Percentiles rank a stretch among this genome's conserved stretches.
Conservation (phyloP, 192 early-diverging fungal species). For the Coemansia javaensis region DNA sequence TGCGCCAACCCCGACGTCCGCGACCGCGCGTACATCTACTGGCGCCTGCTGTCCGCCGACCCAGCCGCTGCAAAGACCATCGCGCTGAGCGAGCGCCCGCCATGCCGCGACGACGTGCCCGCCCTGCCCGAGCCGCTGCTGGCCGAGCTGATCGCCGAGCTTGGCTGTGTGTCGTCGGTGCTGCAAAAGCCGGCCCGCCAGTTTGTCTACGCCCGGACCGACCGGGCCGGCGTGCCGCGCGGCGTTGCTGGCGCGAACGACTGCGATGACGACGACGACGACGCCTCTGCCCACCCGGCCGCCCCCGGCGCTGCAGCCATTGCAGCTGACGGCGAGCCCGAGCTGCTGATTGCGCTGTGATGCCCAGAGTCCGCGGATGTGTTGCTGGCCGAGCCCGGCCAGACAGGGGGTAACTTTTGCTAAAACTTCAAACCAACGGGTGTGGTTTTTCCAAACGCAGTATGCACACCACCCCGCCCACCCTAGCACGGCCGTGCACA, state of each 20-base stretch:
- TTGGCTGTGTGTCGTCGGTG: conserved; percentile 87
- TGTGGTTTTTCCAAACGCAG: no score
- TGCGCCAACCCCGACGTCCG: conserved; percentile 93
- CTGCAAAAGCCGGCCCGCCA: conserved; percentile 85
- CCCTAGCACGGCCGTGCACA: no score
- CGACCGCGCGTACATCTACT: conserved; percentile 96
- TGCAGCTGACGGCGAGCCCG: conserved; percentile 42
- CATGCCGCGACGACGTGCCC: conserved; percentile 65
- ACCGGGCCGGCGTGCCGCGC: conserved; percentile 35
- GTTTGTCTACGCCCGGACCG: conserved; percentile 54
- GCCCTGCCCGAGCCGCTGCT: conserved; percentile 69
- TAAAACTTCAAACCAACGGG: no score
- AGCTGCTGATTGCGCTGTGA: conserved; percentile 46
- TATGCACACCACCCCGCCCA: no score
- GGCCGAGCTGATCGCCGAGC: conserved; percentile 83
- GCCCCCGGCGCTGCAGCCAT: background rate
- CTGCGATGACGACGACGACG: conserved; percentile 6
- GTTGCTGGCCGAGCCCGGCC: no score
- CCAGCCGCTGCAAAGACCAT: conserved; percentile 91
- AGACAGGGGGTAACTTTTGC: no score
- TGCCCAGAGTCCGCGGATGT: no score
- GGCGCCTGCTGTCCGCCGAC: conserved; percentile 90
- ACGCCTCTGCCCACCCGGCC: background rate
- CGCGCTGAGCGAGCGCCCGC: conserved; percentile 84
- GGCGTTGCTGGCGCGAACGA: background rate